These are phyloP conservation scores for Trichoderma reesei DNA, from an alignment of 495 filamentous ascomycete genomes.

Conservation along the genomic window DNA sequence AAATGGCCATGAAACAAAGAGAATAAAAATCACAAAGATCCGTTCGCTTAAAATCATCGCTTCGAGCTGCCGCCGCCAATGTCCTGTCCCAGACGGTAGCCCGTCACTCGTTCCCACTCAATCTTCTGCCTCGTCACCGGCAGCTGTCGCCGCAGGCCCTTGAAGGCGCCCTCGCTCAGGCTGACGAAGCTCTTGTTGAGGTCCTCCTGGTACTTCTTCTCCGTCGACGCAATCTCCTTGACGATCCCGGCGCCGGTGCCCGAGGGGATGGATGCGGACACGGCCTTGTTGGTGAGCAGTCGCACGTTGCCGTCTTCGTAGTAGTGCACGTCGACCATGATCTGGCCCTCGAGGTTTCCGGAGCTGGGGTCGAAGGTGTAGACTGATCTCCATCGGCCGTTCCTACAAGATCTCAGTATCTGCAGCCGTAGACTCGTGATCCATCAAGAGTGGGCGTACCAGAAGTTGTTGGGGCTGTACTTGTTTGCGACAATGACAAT, in stretches of 20 bases:
- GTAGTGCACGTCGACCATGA: constrained; percentile 93
- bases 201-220: constrained; percentile 94
- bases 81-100: constrained; percentile 74
- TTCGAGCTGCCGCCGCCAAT: constrained; percentile 48
- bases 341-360: constrained; percentile 50
- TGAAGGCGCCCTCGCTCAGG: constrained; percentile 90
- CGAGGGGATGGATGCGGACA: constrained; percentile 48
- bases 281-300: constrained; percentile 70
- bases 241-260: constrained; percentile 57
- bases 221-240: constrained; percentile 61
- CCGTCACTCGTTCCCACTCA: constrained; percentile 98
- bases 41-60: constrained; percentile 21
- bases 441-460: constrained; percentile 41
- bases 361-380: constrained; percentile 66
- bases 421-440: background rate
- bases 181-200: constrained; percentile 81
- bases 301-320: constrained; percentile 99
- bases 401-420: constrained; percentile 41
- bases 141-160: constrained; percentile 81
- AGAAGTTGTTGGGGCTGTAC: constrained; percentile 96
- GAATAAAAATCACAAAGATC: background rate
- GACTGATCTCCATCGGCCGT: constrained; percentile 86
- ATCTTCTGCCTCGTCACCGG: constrained; percentile 97
- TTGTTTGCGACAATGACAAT: constrained; percentile 86
- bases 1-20: background rate